A percentile compares a stretch with the other conserved stretches of the same genome.
phyloP scores from a whole-genome alignment of 345 rosid species.

The Acer campestre region DNA sequence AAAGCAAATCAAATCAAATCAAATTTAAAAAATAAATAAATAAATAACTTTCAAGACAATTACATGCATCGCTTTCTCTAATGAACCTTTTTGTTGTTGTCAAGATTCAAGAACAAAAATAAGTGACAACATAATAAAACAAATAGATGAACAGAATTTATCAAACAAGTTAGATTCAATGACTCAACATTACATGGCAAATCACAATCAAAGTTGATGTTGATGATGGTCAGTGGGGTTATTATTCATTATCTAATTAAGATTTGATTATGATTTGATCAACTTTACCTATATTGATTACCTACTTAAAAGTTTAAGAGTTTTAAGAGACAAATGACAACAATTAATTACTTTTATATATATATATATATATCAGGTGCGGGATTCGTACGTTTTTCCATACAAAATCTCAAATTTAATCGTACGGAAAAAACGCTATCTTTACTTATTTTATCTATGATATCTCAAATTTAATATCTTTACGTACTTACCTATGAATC shows the following conservation, averaged over 20 bases:
- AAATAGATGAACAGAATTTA: background rate
- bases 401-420: no score
- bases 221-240: slow-evolving; percentile 9
- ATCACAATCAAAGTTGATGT: no score
- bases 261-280: slow-evolving; percentile 19
- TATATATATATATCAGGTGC: no score
- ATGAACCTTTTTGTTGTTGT: background rate
- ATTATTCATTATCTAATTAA: slow-evolving; percentile 30
- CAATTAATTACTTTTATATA: no score
- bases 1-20: background rate
- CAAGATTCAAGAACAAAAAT: slow-evolving; percentile 12
- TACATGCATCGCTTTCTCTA: slow-evolving; percentile 3
- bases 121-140: slow-evolving; percentile 4
- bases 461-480: no score
- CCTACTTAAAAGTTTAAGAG: background rate
- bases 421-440: no score
- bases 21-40: background rate
- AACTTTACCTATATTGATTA: background rate
- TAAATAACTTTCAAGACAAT: background rate
- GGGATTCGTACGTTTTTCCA: no score
- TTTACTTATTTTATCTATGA: no score
- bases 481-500: no score
- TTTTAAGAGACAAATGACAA: background rate
- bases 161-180: slow-evolving; percentile 26
- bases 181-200: slow-evolving; percentile 32